These are phyloP conservation scores for Gaertneriomyces semiglobifer DNA, from an alignment of 192 early-diverging fungal species.

Conservation along the genomic window DNA sequence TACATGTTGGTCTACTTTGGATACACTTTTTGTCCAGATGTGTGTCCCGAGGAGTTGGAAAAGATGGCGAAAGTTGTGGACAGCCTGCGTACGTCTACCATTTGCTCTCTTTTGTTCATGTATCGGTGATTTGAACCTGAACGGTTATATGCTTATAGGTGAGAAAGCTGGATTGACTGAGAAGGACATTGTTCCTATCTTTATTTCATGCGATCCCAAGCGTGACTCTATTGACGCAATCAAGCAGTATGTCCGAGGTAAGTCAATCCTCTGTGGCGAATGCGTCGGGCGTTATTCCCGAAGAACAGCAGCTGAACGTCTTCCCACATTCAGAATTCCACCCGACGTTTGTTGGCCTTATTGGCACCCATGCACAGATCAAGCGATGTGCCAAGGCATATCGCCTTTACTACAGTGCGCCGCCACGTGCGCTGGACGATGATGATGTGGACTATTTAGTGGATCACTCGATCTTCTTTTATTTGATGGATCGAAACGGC, in stretches of 20 bases:
- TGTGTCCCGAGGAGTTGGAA: slow-evolving; percentile 98
- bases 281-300: neutral
- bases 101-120: neutral
- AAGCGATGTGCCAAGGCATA: slow-evolving; percentile 81
- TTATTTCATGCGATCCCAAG: slow-evolving; percentile 96
- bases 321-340: slow-evolving; percentile 71
- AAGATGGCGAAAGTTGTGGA: slow-evolving; percentile 92
- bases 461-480: slow-evolving; percentile 98
- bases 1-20: slow-evolving; percentile 96
- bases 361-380: slow-evolving; percentile 81
- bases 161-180: slow-evolving; percentile 17
- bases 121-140: neutral
- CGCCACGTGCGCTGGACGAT: slow-evolving; percentile 66
- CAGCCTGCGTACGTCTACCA: slow-evolving; percentile 56
- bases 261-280: neutral
- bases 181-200: slow-evolving; percentile 73
- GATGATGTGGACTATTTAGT: slow-evolving; percentile 92
- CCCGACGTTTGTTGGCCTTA: slow-evolving; percentile 87
- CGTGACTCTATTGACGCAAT: slow-evolving; percentile 84
- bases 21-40: slow-evolving; percentile 99
- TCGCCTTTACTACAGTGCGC: slow-evolving; percentile 92
- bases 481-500: slow-evolving; percentile 90
- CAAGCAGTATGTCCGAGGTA: slow-evolving; percentile 53
- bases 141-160: slow-evolving; percentile 3
- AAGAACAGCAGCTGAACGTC: neutral